Evolutionary conservation across 305 asterid species (phyloP).

Genomic region (Rubia tinctorum): DNA sequence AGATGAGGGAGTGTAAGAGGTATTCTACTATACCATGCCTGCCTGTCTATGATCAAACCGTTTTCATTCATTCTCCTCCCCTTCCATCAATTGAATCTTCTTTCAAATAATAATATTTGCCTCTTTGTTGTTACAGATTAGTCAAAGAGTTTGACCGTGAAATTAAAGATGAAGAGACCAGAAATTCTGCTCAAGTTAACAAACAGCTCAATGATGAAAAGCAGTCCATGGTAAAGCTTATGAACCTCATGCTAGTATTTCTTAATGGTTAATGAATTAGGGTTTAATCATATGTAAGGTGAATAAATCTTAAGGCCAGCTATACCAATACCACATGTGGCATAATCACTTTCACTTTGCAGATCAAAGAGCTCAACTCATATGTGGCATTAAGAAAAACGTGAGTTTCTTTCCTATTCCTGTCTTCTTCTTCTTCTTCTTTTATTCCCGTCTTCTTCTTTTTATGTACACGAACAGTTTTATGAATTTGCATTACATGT

Average conservation of each 20-base stretch:
- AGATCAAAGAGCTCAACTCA: constrained; percentile 95
- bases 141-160: constrained; percentile 96
- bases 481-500: background rate
- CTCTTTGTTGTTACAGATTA: constrained; percentile 43
- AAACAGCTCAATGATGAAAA: constrained; percentile 95
- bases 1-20: constrained; percentile 99
- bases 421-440: too few species aligned
- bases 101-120: constrained; percentile 1
- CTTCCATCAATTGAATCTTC: too few species aligned
- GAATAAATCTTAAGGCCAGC: background rate
- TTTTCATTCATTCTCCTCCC: too few species aligned
- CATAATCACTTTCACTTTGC: constrained; percentile 32
- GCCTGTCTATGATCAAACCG: too few species aligned
- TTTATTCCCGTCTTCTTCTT: constrained; percentile 14
- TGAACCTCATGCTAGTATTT: too few species aligned
- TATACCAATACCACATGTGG: background rate
- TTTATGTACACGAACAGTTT: constrained; percentile 7
- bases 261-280: background rate
- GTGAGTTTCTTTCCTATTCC: too few species aligned
- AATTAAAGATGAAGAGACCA: constrained; percentile 89
- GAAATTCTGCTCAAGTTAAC: constrained; percentile 69
- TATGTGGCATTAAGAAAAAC: constrained; percentile 93
- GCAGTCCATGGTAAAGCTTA: constrained; percentile 74
- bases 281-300: background rate
- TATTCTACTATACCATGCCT: constrained; percentile 3